Conservation (phyloP, 768 basidiomycete genomes). For the Boletus sp. region DNA sequence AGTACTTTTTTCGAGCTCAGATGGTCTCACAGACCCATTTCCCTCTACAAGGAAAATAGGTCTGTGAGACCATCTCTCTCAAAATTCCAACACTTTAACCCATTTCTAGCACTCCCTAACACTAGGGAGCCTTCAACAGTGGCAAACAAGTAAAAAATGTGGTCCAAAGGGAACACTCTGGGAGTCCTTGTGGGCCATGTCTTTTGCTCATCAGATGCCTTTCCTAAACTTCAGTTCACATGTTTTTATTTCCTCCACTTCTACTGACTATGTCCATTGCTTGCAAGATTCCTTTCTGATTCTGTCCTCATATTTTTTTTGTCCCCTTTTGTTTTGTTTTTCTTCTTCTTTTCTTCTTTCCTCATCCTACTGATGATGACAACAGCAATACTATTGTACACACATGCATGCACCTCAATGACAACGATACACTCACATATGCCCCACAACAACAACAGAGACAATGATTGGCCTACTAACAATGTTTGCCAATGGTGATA, state of each 20-base stretch:
- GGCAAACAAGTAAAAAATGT: not conserved
- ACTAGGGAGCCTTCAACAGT: not conserved
- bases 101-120: not conserved
- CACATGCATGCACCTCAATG: too few relatives aligned
- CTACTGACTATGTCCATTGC: not conserved
- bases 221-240: not conserved
- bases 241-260: not conserved
- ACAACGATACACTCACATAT: too few relatives aligned
- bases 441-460: too few relatives aligned
- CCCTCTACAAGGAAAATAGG: too few relatives aligned
- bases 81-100: too few relatives aligned
- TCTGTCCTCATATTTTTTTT: not conserved
- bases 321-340: not conserved
- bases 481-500: too few relatives aligned
- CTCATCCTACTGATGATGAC: too few relatives aligned
- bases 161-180: not conserved
- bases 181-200: not conserved
- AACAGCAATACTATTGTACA: too few relatives aligned
- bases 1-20: too few relatives aligned
- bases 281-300: not conserved
- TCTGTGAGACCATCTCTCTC: too few relatives aligned
- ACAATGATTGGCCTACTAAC: too few relatives aligned
- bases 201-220: not conserved
- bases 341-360: not conserved
- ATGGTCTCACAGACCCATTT: too few relatives aligned